These are phyloP conservation scores for Atalantia buxifolia DNA, from an alignment of 345 rosid species.

Conservation along the genomic window DNA sequence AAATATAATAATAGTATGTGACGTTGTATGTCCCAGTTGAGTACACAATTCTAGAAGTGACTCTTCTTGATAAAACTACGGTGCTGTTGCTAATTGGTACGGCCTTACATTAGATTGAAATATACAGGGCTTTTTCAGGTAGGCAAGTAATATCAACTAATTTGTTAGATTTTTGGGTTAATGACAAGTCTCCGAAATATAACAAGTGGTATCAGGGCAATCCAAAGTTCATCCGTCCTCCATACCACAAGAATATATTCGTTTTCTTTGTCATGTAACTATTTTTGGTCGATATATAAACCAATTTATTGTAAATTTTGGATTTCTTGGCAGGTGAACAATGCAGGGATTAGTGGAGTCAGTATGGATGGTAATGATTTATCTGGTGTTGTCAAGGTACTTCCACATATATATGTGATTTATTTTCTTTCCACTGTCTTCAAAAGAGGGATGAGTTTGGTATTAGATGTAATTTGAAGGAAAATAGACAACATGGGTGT, in stretches of 20 bases:
- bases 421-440: not conserved
- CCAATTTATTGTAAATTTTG: not conserved
- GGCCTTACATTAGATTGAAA: too few species aligned
- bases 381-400: constrained; percentile 11
- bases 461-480: not conserved
- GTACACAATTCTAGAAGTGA: too few species aligned
- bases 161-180: too few species aligned
- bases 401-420: not conserved
- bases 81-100: too few species aligned
- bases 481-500: not conserved
- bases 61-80: too few species aligned
- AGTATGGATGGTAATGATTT: constrained; percentile 20
- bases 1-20: too few species aligned
- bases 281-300: not conserved
- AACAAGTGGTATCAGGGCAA: too few species aligned
- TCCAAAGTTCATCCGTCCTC: not conserved
- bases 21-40: too few species aligned
- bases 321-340: constrained; percentile 37
- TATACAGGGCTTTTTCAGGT: too few species aligned
- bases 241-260: not conserved
- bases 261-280: not conserved
- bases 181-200: too few species aligned
- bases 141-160: too few species aligned
- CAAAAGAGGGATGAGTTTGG: not conserved
- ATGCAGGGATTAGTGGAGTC: constrained; percentile 44